phyloP scores from a whole-genome alignment of 2,329 filamentous ascomycete genomes.

The Hypoxylon sp. region DNA sequence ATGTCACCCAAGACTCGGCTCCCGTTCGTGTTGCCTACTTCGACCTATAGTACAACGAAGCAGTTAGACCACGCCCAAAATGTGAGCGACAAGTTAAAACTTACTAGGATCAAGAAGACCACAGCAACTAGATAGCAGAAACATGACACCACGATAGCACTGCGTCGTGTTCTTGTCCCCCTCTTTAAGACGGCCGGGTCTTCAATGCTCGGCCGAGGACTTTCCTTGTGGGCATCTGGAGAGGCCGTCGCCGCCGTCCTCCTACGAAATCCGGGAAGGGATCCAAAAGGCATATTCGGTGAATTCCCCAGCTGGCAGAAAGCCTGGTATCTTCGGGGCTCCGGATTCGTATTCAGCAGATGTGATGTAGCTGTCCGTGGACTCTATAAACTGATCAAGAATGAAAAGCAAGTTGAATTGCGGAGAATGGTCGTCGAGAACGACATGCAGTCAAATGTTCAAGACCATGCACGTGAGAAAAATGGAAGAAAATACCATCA shows the following conservation, averaged over 20 bases:
- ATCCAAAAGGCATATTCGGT: conserved; percentile 43
- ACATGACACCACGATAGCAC: conserved; percentile 75
- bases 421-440: conserved; percentile 30
- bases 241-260: conserved; percentile 39
- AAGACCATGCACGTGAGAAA: conserved; percentile 37
- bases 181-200: conserved; percentile 58
- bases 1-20: conserved; percentile 75
- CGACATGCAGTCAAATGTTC: conserved; percentile 19
- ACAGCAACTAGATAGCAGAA: conserved; percentile 76
- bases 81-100: conserved; percentile 28
- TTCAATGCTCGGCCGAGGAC: conserved; percentile 30
- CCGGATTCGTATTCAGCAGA: conserved; percentile 16
- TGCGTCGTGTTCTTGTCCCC: conserved; percentile 68
- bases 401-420: conserved; percentile 16
- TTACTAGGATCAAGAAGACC: conserved; percentile 83
- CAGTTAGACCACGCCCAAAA: conserved; percentile 32
- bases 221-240: conserved; percentile 44
- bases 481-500: conserved; percentile 30
- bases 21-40: conserved; percentile 81
- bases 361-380: conserved; percentile 22
- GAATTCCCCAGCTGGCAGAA: conserved; percentile 6
- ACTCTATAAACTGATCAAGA: conserved; percentile 14
- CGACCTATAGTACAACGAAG: conserved; percentile 58
- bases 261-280: conserved; percentile 48
- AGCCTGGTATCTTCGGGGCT: conserved; percentile 6